phyloP scores from a whole-genome alignment of 1,139 yeast species.

The Sugiyamaella xylanicola region DNA sequence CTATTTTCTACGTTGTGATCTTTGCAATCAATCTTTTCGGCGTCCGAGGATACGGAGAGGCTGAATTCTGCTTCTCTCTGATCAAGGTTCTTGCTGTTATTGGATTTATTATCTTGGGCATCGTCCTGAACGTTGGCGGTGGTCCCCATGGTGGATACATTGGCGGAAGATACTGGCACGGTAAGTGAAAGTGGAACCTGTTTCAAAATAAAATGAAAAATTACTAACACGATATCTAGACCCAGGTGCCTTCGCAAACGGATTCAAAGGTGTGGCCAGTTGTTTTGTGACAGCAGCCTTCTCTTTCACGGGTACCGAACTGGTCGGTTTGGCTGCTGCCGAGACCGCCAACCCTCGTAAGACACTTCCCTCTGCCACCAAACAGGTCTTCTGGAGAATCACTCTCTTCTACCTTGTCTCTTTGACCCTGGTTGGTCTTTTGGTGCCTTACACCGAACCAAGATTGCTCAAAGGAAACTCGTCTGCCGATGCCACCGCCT shows the following conservation, averaged over 20 bases:
- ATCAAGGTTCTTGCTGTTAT: slow-evolving; percentile 60
- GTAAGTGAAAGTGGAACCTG: not conserved
- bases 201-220: no score
- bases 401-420: slow-evolving; percentile 63
- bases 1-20: slow-evolving; percentile 61
- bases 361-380: slow-evolving; percentile 66
- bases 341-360: slow-evolving; percentile 76
- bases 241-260: slow-evolving; percentile 66
- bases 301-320: slow-evolving; percentile 81
- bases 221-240: slow-evolving; percentile 23
- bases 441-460: slow-evolving; percentile 62
- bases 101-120: slow-evolving; percentile 66
- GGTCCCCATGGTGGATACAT: slow-evolving; percentile 63
- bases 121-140: slow-evolving; percentile 67
- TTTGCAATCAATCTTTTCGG: slow-evolving; percentile 63
- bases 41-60: slow-evolving; percentile 71
- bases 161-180: slow-evolving; percentile 63
- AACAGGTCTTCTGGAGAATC: slow-evolving; percentile 75
- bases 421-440: slow-evolving; percentile 58
- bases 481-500: slow-evolving; percentile 57
- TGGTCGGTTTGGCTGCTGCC: slow-evolving; percentile 82
- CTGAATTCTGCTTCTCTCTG: slow-evolving; percentile 61
- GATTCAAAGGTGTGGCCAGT: slow-evolving; percentile 79
- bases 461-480: slow-evolving; percentile 46
- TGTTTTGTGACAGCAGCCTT: slow-evolving; percentile 80